Conservation (phyloP, 345 rosid species). For the Angophora floribunda region DNA sequence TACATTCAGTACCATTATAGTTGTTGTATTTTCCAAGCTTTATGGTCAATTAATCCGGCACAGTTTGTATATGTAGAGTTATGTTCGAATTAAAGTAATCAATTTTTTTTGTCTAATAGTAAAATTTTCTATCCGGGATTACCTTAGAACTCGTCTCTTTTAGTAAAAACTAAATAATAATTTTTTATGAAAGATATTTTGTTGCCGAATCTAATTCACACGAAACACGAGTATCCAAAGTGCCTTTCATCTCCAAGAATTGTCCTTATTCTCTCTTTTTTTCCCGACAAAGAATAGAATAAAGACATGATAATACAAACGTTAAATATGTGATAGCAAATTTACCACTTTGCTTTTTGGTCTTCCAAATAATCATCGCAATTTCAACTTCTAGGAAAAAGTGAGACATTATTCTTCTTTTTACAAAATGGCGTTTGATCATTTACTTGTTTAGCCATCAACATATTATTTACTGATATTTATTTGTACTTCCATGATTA, state of each 20-base stretch:
- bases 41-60: too few relatives aligned
- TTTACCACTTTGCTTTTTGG: background rate
- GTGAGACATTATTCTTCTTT: background rate
- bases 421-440: background rate
- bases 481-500: background rate
- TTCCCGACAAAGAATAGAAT: background rate
- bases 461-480: background rate
- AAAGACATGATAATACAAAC: background rate
- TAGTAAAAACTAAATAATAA: too few relatives aligned
- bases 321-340: background rate
- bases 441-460: background rate
- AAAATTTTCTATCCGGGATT: too few relatives aligned
- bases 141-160: too few relatives aligned
- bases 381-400: background rate
- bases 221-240: background rate
- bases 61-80: too few relatives aligned
- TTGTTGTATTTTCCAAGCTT: too few relatives aligned
- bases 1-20: too few relatives aligned
- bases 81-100: too few relatives aligned
- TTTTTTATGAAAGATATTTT: too few relatives aligned
- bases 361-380: background rate
- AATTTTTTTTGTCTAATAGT: too few relatives aligned
- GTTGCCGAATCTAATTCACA: too few relatives aligned
- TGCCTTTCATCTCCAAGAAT: background rate
- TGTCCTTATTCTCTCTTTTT: background rate